A percentile compares a stretch with the other conserved stretches of the same genome.
These are phyloP conservation scores for Ophiostoma piceae DNA, from an alignment of 2,329 filamentous ascomycete genomes.

Conservation along the genomic window DNA sequence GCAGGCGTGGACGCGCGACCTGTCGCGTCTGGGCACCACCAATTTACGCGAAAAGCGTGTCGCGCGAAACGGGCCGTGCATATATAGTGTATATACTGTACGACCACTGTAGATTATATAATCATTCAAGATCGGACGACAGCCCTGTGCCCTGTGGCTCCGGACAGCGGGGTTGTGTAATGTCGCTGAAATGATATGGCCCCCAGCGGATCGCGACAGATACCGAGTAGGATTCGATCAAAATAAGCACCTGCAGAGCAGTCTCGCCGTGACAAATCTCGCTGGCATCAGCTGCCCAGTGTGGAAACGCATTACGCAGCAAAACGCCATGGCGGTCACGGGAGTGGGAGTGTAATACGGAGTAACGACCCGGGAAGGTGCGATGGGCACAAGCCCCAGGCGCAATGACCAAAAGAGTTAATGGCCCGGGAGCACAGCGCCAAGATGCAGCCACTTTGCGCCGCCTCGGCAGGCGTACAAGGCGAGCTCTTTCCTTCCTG, in stretches of 20 bases:
- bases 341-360: background rate
- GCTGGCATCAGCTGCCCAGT: too few relatives aligned
- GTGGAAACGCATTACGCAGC: too few relatives aligned
- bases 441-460: conserved; percentile 5
- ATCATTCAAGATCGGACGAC: background rate
- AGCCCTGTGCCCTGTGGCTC: background rate
- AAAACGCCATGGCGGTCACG: background rate
- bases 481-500: background rate
- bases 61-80: background rate
- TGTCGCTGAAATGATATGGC: conserved; percentile 1
- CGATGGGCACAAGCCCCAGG: conserved; percentile 1
- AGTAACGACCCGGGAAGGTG: background rate
- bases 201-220: background rate
- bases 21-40: conserved; percentile 21
- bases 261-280: background rate
- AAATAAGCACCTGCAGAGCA: background rate
- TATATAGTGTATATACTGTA: background rate
- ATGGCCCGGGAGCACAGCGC: background rate
- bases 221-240: too few relatives aligned
- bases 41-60: conserved; percentile 25
- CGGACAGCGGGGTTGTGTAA: background rate
- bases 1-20: conserved; percentile 19
- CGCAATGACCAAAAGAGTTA: background rate
- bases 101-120: background rate
- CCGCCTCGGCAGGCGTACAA: background rate